These are phyloP conservation scores for Kazachstania sp. DNA, from an alignment of 1,139 yeast genomes.

Conservation along the genomic window DNA sequence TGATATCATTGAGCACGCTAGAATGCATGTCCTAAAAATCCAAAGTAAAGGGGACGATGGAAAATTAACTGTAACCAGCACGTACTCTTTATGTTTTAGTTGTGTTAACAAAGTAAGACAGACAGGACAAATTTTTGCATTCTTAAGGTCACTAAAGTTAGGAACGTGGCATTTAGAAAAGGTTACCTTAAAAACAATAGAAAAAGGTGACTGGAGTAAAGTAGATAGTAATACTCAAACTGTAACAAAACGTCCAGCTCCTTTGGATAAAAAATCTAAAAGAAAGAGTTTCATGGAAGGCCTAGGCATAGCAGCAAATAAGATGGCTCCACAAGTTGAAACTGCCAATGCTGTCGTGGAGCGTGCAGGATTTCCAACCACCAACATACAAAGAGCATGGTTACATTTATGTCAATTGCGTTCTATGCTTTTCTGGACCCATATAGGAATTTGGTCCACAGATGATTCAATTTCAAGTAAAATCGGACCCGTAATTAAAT, in stretches of 20 bases:
- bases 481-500: conserved; percentile 28
- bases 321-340: conserved; percentile 15
- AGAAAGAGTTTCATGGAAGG: conserved; percentile 24
- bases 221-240: conserved; percentile 9
- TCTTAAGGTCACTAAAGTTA: conserved; percentile 52
- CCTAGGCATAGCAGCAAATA: conserved; percentile 10
- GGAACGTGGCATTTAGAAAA: conserved; percentile 45
- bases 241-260: conserved; percentile 4
- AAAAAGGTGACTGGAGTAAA: conserved; percentile 13
- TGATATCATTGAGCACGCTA: conserved; percentile 64
- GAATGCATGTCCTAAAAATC: conserved; percentile 59
- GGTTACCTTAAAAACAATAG: conserved; percentile 21
- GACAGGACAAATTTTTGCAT: conserved; percentile 70
- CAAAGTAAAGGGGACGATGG: conserved; percentile 24
- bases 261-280: conserved; percentile 15
- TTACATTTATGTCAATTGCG: conserved; percentile 48
- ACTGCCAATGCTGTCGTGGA: conserved; percentile 11
- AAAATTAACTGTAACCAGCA: conserved; percentile 29
- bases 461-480: conserved; percentile 30
- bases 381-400: conserved; percentile 43
- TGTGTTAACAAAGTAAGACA: conserved; percentile 74
- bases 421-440: conserved; percentile 72
- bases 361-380: conserved; percentile 22
- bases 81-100: conserved; percentile 73
- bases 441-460: conserved; percentile 50